Percentiles rank a stretch among this genome's conserved stretches.
These are phyloP conservation scores for Cephaloascus fragrans DNA, from an alignment of 805 yeast species.

Conservation along the genomic window DNA sequence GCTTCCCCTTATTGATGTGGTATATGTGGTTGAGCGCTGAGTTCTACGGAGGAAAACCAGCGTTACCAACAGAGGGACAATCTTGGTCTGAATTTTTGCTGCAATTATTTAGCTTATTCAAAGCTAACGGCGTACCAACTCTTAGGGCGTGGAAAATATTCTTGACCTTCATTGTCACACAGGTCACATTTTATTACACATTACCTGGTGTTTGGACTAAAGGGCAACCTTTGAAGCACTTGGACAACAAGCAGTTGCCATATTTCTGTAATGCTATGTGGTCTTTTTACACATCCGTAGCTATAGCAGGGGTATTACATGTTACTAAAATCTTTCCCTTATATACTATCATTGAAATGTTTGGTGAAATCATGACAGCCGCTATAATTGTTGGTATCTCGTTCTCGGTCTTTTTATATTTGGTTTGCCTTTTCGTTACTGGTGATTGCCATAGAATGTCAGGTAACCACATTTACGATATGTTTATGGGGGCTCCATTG, in stretches of 20 bases:
- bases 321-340: slow-evolving; percentile 65
- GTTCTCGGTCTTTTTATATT: slow-evolving; percentile 60
- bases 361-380: slow-evolving; percentile 89
- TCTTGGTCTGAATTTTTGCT: slow-evolving; percentile 38
- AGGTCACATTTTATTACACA: slow-evolving; percentile 65
- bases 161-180: slow-evolving; percentile 56
- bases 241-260: slow-evolving; percentile 72
- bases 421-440: slow-evolving; percentile 53
- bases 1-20: slow-evolving; percentile 90
- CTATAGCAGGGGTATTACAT: slow-evolving; percentile 53
- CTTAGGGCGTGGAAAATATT: slow-evolving; percentile 60
- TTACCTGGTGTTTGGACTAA: slow-evolving; percentile 93
- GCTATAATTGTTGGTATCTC: slow-evolving; percentile 74
- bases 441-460: slow-evolving; percentile 86
- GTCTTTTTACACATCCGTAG: slow-evolving; percentile 66
- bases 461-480: slow-evolving; percentile 82
- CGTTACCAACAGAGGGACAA: slow-evolving; percentile 55
- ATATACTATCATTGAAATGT: slow-evolving; percentile 66
- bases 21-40: slow-evolving; percentile 92
- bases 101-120: slow-evolving; percentile 34
- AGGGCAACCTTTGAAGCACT: slow-evolving; percentile 86
- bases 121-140: slow-evolving; percentile 50
- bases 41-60: slow-evolving; percentile 66
- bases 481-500: slow-evolving; percentile 95
- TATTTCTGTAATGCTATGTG: slow-evolving; percentile 90